These are phyloP conservation scores for Kitagawia praeruptora DNA, from an alignment of 129 eudicot species.

Conservation along the genomic window DNA sequence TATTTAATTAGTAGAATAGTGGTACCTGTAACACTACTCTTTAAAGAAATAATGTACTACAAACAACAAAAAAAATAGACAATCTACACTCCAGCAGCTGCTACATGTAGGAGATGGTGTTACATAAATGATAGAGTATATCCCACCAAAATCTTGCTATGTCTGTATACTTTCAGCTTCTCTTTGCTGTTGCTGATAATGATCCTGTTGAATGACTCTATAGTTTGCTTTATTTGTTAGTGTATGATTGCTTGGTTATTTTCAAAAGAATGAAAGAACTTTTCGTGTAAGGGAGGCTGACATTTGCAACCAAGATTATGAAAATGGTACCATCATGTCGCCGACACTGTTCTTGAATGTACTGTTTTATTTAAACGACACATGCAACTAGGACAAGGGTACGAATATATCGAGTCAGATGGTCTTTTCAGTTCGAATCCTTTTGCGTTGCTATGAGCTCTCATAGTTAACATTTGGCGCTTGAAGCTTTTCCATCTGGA, in stretches of 20 bases:
- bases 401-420: constrained; percentile 72
- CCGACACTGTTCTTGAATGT: constrained; percentile 43
- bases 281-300: constrained; percentile 22
- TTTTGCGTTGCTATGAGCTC: constrained; percentile 79
- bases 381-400: constrained; percentile 99
- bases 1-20: too few relatives aligned
- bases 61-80: background rate
- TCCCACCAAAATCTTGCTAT: background rate
- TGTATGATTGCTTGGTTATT: background rate
- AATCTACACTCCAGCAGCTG: background rate
- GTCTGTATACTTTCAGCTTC: background rate
- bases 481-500: constrained; percentile 87
- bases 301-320: constrained; percentile 17
- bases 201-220: background rate
- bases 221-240: constrained; percentile 8
- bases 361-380: constrained; percentile 66
- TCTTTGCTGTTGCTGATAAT: background rate
- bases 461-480: constrained; percentile 79
- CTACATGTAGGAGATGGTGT: background rate
- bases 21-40: too few relatives aligned
- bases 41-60: background rate
- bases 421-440: constrained; percentile 84
- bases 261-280: constrained; percentile 62
- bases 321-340: constrained; percentile 23
- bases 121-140: background rate